Conservation (phyloP, 176 grass and related monocot species). For the Musa itinerans region DNA sequence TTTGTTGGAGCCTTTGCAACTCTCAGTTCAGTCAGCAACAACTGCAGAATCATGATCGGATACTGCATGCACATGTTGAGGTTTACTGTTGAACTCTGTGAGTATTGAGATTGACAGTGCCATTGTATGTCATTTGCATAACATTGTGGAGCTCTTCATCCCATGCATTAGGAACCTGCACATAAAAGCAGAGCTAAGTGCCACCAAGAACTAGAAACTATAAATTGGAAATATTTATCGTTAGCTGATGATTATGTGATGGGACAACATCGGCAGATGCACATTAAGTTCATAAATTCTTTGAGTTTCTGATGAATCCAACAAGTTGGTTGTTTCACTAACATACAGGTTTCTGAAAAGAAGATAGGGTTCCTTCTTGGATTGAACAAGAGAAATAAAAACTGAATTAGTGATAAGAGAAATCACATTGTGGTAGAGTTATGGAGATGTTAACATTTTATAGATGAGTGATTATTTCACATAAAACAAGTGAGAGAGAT, state of each 20-base stretch:
- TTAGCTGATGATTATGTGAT: too few species aligned
- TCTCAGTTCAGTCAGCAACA: not conserved
- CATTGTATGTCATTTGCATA: slow-evolving; percentile 27
- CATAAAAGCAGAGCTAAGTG: slow-evolving; percentile 8
- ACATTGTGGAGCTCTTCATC: slow-evolving; percentile 47
- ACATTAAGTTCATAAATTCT: too few species aligned
- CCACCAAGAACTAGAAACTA: not conserved
- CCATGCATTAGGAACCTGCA: slow-evolving; percentile 48
- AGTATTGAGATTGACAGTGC: slow-evolving; percentile 22
- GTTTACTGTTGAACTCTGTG: slow-evolving; percentile 37
- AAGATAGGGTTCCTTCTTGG: not conserved
- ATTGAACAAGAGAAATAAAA: not conserved
- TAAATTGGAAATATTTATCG: too few species aligned
- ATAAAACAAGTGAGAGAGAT: too few species aligned
- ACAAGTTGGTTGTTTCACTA: not conserved
- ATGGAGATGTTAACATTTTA: too few species aligned
- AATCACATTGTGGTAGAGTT: too few species aligned
- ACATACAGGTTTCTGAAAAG: not conserved
- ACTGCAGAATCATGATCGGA: not conserved
- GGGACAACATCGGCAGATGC: too few species aligned
- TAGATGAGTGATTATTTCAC: too few species aligned
- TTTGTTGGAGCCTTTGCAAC: not conserved
- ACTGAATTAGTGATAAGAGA: not conserved
- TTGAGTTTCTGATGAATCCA: not conserved
- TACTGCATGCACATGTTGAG: not conserved